These are phyloP conservation scores for Floccularia luteovirens DNA, from an alignment of 768 basidiomycete genomes.

Conservation along the genomic window DNA sequence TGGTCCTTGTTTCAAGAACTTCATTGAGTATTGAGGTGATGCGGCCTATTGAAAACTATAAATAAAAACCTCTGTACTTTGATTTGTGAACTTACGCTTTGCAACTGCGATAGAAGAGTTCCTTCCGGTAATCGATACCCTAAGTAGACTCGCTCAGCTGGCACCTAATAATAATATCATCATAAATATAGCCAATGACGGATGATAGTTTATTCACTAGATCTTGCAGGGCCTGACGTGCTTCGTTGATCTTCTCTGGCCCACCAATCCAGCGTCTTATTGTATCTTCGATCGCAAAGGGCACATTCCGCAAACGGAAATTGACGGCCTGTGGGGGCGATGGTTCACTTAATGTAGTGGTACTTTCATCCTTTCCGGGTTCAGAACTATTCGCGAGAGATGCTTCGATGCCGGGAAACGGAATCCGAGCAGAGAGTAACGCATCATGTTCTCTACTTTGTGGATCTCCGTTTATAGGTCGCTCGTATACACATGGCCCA, in stretches of 20 bases:
- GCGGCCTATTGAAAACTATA: constrained; percentile 25
- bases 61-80: background rate
- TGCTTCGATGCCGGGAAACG: constrained; percentile 19
- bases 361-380: background rate
- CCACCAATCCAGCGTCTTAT: constrained; percentile 57
- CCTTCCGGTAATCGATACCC: constrained; percentile 52
- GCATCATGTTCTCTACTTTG: constrained; percentile 19
- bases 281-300: constrained; percentile 46
- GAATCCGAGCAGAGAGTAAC: constrained; percentile 36
- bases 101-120: constrained; percentile 49
- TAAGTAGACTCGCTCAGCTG: constrained; percentile 40
- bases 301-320: constrained; percentile 41
- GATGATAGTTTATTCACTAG: no score
- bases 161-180: constrained; percentile 21
- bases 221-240: constrained; percentile 32
- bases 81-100: constrained; percentile 46
- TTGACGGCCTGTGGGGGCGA: constrained; percentile 14
- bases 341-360: constrained; percentile 3
- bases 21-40: constrained; percentile 43
- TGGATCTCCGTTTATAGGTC: constrained; percentile 13
- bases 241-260: constrained; percentile 42
- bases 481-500: constrained; percentile 43
- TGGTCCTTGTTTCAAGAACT: constrained; percentile 45
- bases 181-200: no score
- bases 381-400: no score